Percentiles rank a stretch among this genome's conserved stretches.
Conservation (phyloP, 441 rosid species). For the Flueggea neowawraea region DNA sequence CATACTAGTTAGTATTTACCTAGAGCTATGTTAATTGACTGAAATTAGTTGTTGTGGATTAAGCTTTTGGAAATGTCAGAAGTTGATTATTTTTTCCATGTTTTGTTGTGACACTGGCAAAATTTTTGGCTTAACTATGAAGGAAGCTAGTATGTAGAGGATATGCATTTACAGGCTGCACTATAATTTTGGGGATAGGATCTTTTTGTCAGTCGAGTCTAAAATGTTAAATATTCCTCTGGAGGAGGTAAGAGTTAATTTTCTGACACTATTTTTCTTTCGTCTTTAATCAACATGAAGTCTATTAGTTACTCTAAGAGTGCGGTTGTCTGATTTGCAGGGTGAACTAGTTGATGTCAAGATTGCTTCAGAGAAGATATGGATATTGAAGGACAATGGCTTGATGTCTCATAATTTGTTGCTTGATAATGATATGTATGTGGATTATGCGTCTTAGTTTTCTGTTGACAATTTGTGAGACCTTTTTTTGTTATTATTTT, state of each 20-base stretch:
- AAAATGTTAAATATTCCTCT: constrained; percentile 46
- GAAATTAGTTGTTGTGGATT: too few relatives aligned
- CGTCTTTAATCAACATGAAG: not conserved
- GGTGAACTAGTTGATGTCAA: constrained; percentile 77
- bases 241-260: constrained; percentile 48
- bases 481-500: too few relatives aligned
- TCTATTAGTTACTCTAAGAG: not conserved
- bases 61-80: not conserved
- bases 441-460: not conserved
- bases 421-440: constrained; percentile 43
- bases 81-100: constrained; percentile 5
- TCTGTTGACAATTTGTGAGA: not conserved
- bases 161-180: constrained; percentile 52
- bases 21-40: too few relatives aligned
- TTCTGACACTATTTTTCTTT: not conserved
- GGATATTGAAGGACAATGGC: constrained; percentile 70
- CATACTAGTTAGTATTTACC: too few relatives aligned
- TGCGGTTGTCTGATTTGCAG: constrained; percentile 25
- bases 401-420: constrained; percentile 40
- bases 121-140: constrained; percentile 22
- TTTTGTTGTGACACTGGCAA: constrained; percentile 13
- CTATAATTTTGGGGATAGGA: constrained; percentile 44
- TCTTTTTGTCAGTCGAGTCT: constrained; percentile 46
- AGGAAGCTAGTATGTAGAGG: constrained; percentile 58
- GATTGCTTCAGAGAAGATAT: constrained; percentile 68